phyloP scores from a whole-genome alignment of 1,139 yeast species.

The Schwanniomyces etchellsii region DNA sequence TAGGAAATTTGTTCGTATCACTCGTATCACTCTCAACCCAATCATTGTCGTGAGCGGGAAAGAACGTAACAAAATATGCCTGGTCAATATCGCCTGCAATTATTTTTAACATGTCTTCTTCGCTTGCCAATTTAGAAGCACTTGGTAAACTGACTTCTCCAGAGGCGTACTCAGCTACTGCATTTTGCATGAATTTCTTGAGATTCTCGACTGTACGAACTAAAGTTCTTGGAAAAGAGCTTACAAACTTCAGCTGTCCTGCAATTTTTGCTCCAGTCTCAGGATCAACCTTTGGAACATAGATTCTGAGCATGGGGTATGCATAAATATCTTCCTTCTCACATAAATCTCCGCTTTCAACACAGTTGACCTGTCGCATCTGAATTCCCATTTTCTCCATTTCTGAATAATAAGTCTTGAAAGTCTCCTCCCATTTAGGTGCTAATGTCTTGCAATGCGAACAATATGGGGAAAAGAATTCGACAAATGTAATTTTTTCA shows the following conservation, averaged over 20 bases:
- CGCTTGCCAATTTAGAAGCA: conserved; percentile 26
- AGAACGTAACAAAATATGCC: conserved; percentile 57
- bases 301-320: conserved; percentile 58
- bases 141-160: conserved; percentile 32
- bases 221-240: conserved; percentile 41
- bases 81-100: conserved; percentile 42
- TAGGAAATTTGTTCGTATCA: conserved; percentile 17
- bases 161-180: conserved; percentile 41
- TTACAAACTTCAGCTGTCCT: conserved; percentile 32
- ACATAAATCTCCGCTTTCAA: conserved; percentile 69
- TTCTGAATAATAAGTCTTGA: conserved; percentile 30
- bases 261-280: conserved; percentile 18
- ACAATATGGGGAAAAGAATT: conserved; percentile 68
- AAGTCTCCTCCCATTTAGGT: conserved; percentile 61
- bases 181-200: conserved; percentile 46
- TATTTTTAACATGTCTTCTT: conserved; percentile 31
- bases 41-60: conserved; percentile 49
- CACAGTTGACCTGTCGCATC: conserved; percentile 69
- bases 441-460: conserved; percentile 62
- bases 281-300: conserved; percentile 43
- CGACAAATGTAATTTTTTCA: conserved; percentile 50
- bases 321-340: conserved; percentile 48
- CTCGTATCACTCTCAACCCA: conserved; percentile 29
- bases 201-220: conserved; percentile 45
- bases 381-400: conserved; percentile 39